Conservation (phyloP, 164 flowering plant genomes). For the Malania oleifera region DNA sequence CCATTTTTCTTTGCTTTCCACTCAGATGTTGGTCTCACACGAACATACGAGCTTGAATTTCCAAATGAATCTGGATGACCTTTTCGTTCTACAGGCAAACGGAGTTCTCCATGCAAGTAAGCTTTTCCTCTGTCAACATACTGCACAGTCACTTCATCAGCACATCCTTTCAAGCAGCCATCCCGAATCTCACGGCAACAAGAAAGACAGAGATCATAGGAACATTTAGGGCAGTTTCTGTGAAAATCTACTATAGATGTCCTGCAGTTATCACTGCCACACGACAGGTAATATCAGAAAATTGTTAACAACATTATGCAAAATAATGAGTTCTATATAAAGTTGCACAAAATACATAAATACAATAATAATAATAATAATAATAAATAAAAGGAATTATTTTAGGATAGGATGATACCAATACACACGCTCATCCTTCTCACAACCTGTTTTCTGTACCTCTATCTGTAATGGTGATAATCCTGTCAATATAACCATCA, state of each 20-base stretch:
- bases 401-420: not conserved
- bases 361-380: too few species aligned
- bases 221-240: constrained; percentile 20
- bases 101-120: constrained; percentile 3
- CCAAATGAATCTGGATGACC: not conserved
- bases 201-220: constrained; percentile 23
- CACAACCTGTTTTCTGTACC: not conserved
- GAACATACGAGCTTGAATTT: not conserved
- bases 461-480: not conserved
- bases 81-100: not conserved
- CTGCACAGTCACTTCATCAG: not conserved
- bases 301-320: not conserved
- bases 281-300: not conserved
- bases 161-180: constrained; percentile 6
- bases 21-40: not conserved
- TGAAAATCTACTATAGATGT: constrained; percentile 22
- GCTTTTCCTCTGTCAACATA: not conserved
- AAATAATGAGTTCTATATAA: not conserved
- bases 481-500: not conserved
- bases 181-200: constrained; percentile 24
- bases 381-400: not conserved
- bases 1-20: constrained; percentile 20
- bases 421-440: not conserved
- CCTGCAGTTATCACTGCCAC: constrained; percentile 18
- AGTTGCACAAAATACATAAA: too few species aligned